A percentile compares a stretch with the other conserved stretches of the same genome.
phyloP scores from a whole-genome alignment of 208 protist species.

The Phytomonas francai region DNA sequence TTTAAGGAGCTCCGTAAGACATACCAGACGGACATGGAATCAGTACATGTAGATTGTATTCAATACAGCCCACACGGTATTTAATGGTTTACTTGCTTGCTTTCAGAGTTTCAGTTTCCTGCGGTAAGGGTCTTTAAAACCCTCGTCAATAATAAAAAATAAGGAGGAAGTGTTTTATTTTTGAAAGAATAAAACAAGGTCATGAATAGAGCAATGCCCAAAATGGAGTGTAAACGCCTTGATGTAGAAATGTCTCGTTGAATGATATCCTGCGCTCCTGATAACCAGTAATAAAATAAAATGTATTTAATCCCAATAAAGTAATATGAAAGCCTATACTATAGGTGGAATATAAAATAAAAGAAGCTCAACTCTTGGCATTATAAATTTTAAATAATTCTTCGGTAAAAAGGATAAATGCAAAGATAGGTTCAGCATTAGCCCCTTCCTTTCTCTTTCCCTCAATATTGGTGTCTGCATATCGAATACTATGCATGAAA shows the following conservation, averaged over 20 bases:
- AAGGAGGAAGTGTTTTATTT: background rate
- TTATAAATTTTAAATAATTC: background rate
- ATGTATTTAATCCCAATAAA: background rate
- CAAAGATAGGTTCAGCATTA: background rate
- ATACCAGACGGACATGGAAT: slow-evolving; percentile 18
- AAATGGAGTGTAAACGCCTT: background rate
- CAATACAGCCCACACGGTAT: background rate
- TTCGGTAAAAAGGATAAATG: background rate
- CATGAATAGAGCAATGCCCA: background rate
- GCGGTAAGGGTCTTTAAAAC: background rate
- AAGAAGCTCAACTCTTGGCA: background rate
- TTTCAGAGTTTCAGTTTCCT: background rate
- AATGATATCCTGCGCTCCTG: background rate
- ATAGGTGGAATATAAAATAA: background rate
- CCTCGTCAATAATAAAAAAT: background rate
- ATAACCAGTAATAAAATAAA: background rate
- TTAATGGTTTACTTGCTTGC: background rate
- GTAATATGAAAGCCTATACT: background rate
- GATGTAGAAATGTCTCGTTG: background rate
- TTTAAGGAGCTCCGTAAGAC: slow-evolving; percentile 20
- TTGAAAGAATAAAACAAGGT: background rate
- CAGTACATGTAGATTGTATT: background rate
- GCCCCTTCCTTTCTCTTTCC: background rate
- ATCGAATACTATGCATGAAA: background rate
- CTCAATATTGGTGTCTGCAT: background rate